A percentile compares a stretch with the other conserved stretches of the same genome.
These are phyloP conservation scores for Rhodotorula sp. DNA, from an alignment of 1,284 basidiomycete genomes.

Conservation along the genomic window DNA sequence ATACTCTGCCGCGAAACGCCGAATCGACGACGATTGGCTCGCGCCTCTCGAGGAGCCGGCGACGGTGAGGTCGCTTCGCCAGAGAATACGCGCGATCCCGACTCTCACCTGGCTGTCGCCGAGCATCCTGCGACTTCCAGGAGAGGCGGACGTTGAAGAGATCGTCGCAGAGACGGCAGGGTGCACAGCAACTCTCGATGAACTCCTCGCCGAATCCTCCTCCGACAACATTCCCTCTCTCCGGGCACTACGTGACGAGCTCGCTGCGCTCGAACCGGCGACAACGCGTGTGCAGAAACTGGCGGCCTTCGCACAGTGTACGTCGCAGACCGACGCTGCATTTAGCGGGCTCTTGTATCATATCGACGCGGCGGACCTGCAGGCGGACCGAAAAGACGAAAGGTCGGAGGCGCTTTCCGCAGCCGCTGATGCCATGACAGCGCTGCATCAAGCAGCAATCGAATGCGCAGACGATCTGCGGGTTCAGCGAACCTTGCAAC, in stretches of 20 bases:
- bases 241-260: constrained; percentile 52
- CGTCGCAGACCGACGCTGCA: constrained; percentile 65
- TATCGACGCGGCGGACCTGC: constrained; percentile 55
- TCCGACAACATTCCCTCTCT: constrained; percentile 46
- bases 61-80: constrained; percentile 1
- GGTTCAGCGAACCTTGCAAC: constrained; percentile 50
- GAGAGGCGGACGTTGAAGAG: constrained; percentile 51
- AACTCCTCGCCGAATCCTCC: neutral
- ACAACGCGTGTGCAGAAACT: constrained; percentile 60
- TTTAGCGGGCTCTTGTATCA: constrained; percentile 78
- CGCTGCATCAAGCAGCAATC: constrained; percentile 18
- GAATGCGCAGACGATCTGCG: constrained; percentile 26
- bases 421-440: constrained; percentile 18
- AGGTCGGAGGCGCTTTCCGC: constrained; percentile 48
- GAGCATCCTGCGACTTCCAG: constrained; percentile 14
- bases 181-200: constrained; percentile 50
- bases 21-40: neutral
- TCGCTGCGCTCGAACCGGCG: constrained; percentile 62
- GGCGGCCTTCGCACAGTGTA: constrained; percentile 55
- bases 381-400: constrained; percentile 47
- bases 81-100: neutral
- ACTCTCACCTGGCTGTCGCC: constrained; percentile 13
- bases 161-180: constrained; percentile 49
- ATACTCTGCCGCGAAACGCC: neutral
- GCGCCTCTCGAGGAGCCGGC: too few species aligned